Evolutionary conservation across 2,329 filamentous ascomycete species (phyloP), one percentile per base, ranked within the genome.

Genomic region (Beauveria asiatica): DNA sequence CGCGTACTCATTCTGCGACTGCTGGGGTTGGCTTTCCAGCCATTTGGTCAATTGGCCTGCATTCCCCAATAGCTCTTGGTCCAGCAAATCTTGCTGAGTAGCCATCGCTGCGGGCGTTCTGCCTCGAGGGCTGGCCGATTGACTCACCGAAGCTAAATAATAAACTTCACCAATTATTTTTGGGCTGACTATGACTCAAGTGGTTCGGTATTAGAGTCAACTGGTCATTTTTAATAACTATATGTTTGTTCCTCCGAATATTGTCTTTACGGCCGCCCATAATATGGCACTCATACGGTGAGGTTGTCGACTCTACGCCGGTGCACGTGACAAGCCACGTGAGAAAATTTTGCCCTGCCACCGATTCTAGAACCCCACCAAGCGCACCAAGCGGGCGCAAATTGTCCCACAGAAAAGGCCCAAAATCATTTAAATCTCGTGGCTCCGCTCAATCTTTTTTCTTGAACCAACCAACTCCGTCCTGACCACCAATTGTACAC

Each of bases 401-500:
- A 57, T 27, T 21, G 8, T 66, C 66, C 68, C 69, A 70, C 67
- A 33, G 8, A 4, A 23, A 56, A 66, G 68, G 67, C 33, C 33
- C 13, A 63, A 63, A 62, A 60, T 61, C 63, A 27, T 41, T 41
- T 64, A 68, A 69, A 63, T 61, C 57, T 56, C 61, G 60, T 33
- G 55, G 61, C 45, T 51, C 57, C 56, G 57, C 60, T 44, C 63
- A 62, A 53, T 60, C 48, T 46, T 57, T 57, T 61, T 61, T 16
- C 49, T 54, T 45, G 60, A 68, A 68, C 67, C 65, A 67, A 65
- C 60, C 67, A 51, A 62, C 64, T 30, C 64, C 70, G 69, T 71
- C 71, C 73, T 65, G 72, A 74, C 82, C 84, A 90, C 87, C 87
- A 89, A 84, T 89, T 88, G 85, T 87, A 83, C 68, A 65, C 59